Evolutionary conservation across 768 basidiomycete genomes (phyloP).

Genomic region (Kwoniella sp.): DNA sequence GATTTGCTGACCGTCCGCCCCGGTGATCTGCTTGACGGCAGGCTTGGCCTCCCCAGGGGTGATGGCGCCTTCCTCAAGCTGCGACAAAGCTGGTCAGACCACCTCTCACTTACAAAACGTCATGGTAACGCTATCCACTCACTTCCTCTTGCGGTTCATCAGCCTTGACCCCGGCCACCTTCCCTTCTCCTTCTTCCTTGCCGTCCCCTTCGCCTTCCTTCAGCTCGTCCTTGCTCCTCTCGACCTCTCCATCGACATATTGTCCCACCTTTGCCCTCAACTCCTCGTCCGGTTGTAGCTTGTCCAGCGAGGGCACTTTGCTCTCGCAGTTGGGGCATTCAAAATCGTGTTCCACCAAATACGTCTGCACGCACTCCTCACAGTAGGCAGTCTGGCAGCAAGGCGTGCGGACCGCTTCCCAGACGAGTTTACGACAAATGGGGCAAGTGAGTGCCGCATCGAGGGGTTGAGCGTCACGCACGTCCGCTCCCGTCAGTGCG

Average conservation of each 20-base stretch:
- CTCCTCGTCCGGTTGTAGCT: slow-evolving; percentile 72
- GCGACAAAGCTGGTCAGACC: neutral
- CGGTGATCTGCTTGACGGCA: slow-evolving; percentile 5
- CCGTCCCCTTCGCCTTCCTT: slow-evolving; percentile 21
- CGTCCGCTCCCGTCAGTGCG: slow-evolving; percentile 76
- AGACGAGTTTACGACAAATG: slow-evolving; percentile 87
- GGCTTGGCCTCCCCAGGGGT: neutral
- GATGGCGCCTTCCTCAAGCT: slow-evolving; percentile 15
- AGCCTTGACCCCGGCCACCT: slow-evolving; percentile 41
- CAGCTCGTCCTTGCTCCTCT: slow-evolving; percentile 47
- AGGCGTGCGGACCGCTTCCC: slow-evolving; percentile 90
- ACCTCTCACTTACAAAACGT: too few species aligned
- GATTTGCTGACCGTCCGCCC: slow-evolving; percentile 22
- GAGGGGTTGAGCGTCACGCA: slow-evolving; percentile 72
- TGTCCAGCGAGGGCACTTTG: slow-evolving; percentile 83
- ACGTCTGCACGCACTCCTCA: slow-evolving; percentile 94
- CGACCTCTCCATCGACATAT: slow-evolving; percentile 65
- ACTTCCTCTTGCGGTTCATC: slow-evolving; percentile 58
- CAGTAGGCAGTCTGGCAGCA: slow-evolving; percentile 88
- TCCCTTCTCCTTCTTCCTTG: slow-evolving; percentile 9
- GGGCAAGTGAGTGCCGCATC: slow-evolving; percentile 78
- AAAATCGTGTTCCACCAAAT: slow-evolving; percentile 92
- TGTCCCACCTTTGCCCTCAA: slow-evolving; percentile 70
- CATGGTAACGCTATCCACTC: too few species aligned
- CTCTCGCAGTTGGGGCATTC: slow-evolving; percentile 83